These are phyloP conservation scores for Aspergillus versicolor DNA, from an alignment of 2,329 filamentous ascomycete species.

Conservation along the genomic window DNA sequence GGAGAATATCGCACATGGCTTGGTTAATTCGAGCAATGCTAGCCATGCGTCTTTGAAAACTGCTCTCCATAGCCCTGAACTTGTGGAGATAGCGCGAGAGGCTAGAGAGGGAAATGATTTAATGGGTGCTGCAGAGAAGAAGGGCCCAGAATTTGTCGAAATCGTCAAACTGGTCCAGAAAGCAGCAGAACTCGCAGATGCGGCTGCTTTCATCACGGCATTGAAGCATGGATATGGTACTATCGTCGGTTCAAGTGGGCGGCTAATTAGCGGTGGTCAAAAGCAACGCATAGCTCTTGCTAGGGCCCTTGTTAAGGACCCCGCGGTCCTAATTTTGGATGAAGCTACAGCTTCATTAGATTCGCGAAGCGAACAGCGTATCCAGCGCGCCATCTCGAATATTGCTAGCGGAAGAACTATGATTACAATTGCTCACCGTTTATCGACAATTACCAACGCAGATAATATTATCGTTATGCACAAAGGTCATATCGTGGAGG, in stretches of 20 bases:
- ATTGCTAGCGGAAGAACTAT: slow-evolving; percentile 31
- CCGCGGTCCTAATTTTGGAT: slow-evolving; percentile 64
- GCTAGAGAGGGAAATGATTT: neutral
- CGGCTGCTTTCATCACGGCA: slow-evolving; percentile 27
- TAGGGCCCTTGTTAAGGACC: slow-evolving; percentile 78
- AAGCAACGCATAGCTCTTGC: slow-evolving; percentile 90
- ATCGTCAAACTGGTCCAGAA: slow-evolving; percentile 28
- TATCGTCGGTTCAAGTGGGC: slow-evolving; percentile 36
- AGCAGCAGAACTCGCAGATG: slow-evolving; percentile 29
- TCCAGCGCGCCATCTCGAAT: slow-evolving; percentile 33
- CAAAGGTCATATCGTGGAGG: slow-evolving; percentile 32
- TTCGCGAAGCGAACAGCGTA: slow-evolving; percentile 35
- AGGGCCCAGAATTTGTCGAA: slow-evolving; percentile 22
- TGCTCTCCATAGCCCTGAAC: slow-evolving; percentile 15
- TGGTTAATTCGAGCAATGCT: slow-evolving; percentile 38
- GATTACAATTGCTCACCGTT: slow-evolving; percentile 38
- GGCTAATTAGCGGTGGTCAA: slow-evolving; percentile 63
- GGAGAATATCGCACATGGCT: slow-evolving; percentile 55
- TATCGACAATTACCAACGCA: slow-evolving; percentile 37
- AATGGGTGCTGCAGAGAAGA: neutral
- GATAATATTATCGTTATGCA: slow-evolving; percentile 40
- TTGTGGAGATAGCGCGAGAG: slow-evolving; percentile 29
- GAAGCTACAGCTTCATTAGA: slow-evolving; percentile 40
- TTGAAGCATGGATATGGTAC: slow-evolving; percentile 27
- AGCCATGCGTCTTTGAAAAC: slow-evolving; percentile 24